Conservation (phyloP, 73 alveolate genomes). For the Tetrahymena elliotti region DNA sequence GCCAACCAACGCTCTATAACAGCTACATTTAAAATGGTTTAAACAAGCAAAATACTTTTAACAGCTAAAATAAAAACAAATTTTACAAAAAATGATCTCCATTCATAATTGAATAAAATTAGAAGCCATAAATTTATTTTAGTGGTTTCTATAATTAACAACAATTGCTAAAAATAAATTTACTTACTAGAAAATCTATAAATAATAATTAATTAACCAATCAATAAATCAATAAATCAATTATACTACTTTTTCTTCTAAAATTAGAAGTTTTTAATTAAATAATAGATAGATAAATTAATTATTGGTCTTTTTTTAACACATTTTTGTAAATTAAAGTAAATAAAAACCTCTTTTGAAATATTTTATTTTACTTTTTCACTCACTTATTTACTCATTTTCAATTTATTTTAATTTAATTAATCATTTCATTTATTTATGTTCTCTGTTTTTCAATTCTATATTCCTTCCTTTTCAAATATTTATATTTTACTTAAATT, state of each 20-base stretch:
- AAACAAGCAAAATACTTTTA: not conserved
- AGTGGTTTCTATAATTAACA: not conserved
- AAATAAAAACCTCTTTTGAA: too few species aligned
- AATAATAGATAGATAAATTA: not conserved
- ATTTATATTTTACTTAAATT: too few species aligned
- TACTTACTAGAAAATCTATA: not conserved
- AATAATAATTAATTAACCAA: not conserved
- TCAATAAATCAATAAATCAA: not conserved
- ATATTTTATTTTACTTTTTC: too few species aligned
- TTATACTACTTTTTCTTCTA: not conserved
- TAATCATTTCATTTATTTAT: too few species aligned
- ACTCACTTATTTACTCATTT: too few species aligned
- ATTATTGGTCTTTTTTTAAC: not conserved
- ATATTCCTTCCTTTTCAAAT: too few species aligned
- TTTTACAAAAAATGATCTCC: not conserved
- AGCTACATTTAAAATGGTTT: not conserved
- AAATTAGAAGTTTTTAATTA: not conserved
- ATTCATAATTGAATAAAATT: too few species aligned
- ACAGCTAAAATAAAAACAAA: not conserved
- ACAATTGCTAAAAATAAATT: not conserved
- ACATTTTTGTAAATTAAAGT: not conserved
- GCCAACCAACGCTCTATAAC: not conserved
- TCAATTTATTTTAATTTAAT: too few species aligned
- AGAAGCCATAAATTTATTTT: too few species aligned
- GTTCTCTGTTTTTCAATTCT: too few species aligned